Percentiles rank a stretch among this genome's conserved stretches.
Evolutionary conservation across 2,329 filamentous ascomycete species (phyloP).

Genomic region (Penicillium sp.): DNA sequence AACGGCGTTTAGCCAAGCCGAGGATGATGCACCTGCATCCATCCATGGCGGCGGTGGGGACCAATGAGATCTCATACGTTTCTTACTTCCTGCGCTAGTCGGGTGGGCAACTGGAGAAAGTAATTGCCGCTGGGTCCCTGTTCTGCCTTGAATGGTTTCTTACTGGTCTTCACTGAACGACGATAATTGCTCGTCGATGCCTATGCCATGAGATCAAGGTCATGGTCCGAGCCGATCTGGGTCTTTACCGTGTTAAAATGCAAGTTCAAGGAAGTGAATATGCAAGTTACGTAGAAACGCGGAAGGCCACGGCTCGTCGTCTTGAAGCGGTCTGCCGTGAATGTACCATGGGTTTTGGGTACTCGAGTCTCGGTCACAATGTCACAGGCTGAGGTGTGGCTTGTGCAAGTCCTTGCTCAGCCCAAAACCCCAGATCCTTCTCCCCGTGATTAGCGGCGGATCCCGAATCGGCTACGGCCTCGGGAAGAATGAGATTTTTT

Average conservation of each 20-base stretch:
- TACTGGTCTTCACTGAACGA: constrained; percentile 15
- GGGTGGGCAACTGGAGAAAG: constrained; percentile 28
- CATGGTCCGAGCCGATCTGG: constrained; percentile 10
- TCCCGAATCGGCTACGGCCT: constrained; percentile 24
- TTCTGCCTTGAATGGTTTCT: constrained; percentile 21
- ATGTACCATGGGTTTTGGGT: not conserved
- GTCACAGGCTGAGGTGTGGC: not conserved
- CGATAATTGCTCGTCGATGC: constrained; percentile 11
- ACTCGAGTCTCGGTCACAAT: constrained; percentile 4
- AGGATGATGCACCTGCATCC: constrained; percentile 26
- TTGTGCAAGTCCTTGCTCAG: not conserved
- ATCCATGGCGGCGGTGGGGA: constrained; percentile 20
- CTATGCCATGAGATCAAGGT: constrained; percentile 15
- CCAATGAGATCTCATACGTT: constrained; percentile 27
- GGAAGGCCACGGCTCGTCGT: not conserved
- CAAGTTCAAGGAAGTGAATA: not conserved
- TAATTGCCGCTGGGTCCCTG: constrained; percentile 32
- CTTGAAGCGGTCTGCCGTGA: not conserved
- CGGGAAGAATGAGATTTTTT: constrained; percentile 13
- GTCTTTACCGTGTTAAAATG: not conserved
- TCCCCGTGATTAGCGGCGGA: constrained; percentile 24
- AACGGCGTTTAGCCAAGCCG: constrained; percentile 28
- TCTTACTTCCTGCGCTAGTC: constrained; percentile 16
- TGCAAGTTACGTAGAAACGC: constrained; percentile 10
- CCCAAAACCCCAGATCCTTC: constrained; percentile 24